Percentiles rank a stretch among this genome's conserved stretches.
Evolutionary conservation across 768 basidiomycete genomes (phyloP).

Genomic region (Gloeophyllum trabeum): DNA sequence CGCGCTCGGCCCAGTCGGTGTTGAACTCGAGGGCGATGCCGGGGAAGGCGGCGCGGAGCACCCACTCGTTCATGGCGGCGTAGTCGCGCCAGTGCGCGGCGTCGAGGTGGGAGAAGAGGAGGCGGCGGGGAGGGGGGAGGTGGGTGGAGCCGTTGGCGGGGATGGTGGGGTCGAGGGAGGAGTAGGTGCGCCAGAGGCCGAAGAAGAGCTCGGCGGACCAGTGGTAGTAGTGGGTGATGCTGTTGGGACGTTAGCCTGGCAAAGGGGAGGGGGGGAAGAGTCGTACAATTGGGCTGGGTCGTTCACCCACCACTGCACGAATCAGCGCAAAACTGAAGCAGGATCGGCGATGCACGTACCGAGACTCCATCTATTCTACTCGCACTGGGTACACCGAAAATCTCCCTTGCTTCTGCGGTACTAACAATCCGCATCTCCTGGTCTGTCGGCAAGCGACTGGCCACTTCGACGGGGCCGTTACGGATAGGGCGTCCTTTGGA

Average conservation of each 20-base stretch:
- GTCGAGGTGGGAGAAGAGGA: conserved; percentile 68
- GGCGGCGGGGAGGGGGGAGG: conserved; percentile 63
- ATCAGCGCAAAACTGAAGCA: conserved; percentile 1
- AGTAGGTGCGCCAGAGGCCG: conserved; percentile 87
- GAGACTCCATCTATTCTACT: conserved; percentile 69
- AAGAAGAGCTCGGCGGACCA: conserved; percentile 89
- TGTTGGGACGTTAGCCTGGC: conserved; percentile 15
- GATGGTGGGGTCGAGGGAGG: conserved; percentile 67
- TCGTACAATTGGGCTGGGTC: conserved; percentile 80
- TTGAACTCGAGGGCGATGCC: conserved; percentile 70
- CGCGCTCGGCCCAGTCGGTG: conserved; percentile 77
- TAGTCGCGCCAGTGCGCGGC: conserved; percentile 85
- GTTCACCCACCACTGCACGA: conserved; percentile 60
- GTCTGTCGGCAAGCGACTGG: conserved; percentile 60
- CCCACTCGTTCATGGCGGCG: conserved; percentile 83
- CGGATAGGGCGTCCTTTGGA: conserved; percentile 55
- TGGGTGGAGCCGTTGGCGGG: conserved; percentile 51
- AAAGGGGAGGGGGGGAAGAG: conserved; percentile 1
- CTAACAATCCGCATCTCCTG: conserved; percentile 71
- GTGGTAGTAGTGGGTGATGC: conserved; percentile 89
- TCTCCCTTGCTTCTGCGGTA: conserved; percentile 45
- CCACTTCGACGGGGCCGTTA: conserved; percentile 42
- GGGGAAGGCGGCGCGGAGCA: conserved; percentile 73
- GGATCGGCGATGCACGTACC: conserved; percentile 26
- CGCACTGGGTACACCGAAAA: conserved; percentile 62